Percentiles rank a stretch among this genome's conserved stretches.
phyloP scores from a whole-genome alignment of 352 stramenopile genomes.

The Pythium vanterpoolii region DNA sequence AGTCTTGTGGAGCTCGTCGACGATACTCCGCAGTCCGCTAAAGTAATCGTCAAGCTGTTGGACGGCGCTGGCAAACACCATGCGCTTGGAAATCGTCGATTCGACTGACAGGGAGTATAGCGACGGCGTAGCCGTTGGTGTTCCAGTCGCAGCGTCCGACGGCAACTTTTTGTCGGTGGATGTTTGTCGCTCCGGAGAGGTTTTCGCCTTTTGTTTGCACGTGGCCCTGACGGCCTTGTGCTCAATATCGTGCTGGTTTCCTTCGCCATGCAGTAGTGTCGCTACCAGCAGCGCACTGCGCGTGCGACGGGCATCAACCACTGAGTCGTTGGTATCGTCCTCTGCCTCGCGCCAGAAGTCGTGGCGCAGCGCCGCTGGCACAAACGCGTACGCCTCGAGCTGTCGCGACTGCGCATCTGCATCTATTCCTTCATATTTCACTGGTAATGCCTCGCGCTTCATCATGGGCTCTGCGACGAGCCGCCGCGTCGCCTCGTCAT shows the following conservation, averaged over 20 bases:
- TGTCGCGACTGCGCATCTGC: background rate
- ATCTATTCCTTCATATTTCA: background rate
- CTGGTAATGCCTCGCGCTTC: background rate
- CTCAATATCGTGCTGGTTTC: background rate
- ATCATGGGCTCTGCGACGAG: background rate
- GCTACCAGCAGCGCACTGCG: slow-evolving; percentile 55
- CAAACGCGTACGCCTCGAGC: slow-evolving; percentile 12
- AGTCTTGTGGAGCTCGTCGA: slow-evolving; percentile 13
- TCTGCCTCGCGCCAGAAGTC: slow-evolving; percentile 36
- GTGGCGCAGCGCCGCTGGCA: slow-evolving; percentile 27
- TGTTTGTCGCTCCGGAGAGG: too few species aligned
- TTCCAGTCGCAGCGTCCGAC: background rate
- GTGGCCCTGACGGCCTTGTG: background rate
- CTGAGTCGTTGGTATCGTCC: slow-evolving; percentile 17
- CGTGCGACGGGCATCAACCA: slow-evolving; percentile 31
- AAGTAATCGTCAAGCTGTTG: slow-evolving; percentile 43
- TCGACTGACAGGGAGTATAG: slow-evolving; percentile 62
- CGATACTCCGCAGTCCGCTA: slow-evolving; percentile 20
- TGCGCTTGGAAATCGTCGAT: slow-evolving; percentile 44
- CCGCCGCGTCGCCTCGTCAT: background rate
- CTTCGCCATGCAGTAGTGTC: slow-evolving; percentile 21
- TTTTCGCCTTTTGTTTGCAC: background rate
- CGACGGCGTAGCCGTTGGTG: background rate
- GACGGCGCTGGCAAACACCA: slow-evolving; percentile 44
- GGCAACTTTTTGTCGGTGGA: background rate